Conservation (phyloP, 129 eudicot genomes). For the Oenanthe sinensis region DNA sequence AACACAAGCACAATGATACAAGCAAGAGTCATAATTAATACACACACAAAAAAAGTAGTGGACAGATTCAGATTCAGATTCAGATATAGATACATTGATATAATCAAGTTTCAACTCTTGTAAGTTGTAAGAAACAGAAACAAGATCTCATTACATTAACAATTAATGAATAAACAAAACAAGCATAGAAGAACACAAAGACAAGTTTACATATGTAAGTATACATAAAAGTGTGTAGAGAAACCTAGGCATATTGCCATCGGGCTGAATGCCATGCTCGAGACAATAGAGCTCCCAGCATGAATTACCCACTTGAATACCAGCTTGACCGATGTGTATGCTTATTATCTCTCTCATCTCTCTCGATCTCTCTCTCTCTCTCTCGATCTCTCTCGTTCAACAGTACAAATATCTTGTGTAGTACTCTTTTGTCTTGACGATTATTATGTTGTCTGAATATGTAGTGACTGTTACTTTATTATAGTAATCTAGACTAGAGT, state of each 20-base stretch:
- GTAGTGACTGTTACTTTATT: background rate
- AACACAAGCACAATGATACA: too few relatives aligned
- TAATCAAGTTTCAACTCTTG: too few relatives aligned
- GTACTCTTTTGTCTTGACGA: background rate
- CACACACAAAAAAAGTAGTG: too few relatives aligned
- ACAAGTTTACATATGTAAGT: too few relatives aligned
- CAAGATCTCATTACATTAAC: too few relatives aligned
- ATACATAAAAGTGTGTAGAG: background rate
- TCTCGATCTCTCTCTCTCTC: background rate
- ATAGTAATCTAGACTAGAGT: background rate
- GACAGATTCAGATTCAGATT: too few relatives aligned
- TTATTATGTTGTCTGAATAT: background rate
- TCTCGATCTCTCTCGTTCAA: background rate
- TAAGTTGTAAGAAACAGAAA: too few relatives aligned
- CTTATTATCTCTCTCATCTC: slow-evolving; percentile 10
- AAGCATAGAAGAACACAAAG: too few relatives aligned
- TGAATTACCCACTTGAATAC: slow-evolving; percentile 6
- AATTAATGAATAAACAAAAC: too few relatives aligned
- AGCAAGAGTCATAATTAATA: too few relatives aligned
- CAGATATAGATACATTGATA: too few relatives aligned
- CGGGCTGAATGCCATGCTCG: slow-evolving; percentile 6
- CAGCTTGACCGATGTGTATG: slow-evolving; percentile 7
- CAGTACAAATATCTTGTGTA: background rate
- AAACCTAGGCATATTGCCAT: slow-evolving; percentile 10
- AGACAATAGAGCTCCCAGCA: slow-evolving; percentile 13